Base-by-base conservation (phyloP, 495 filamentous ascomycete species). In the Parathielavia hyrcaniae region DNA sequence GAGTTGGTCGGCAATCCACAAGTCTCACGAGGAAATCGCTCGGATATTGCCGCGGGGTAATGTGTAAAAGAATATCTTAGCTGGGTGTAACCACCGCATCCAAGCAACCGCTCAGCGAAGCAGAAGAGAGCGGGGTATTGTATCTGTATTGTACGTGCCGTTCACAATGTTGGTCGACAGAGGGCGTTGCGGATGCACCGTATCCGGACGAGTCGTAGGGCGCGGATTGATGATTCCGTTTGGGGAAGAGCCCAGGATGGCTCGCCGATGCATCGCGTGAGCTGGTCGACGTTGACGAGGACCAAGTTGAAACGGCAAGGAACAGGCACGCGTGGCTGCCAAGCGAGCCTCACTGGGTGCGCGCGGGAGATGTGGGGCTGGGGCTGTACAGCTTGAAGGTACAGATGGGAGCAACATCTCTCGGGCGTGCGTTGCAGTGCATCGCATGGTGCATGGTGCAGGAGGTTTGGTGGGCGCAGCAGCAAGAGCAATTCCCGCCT, bases 401-500 rank as follows among this genome's bases (percentile, higher is more conserved):
- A 26, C 52, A 46, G 26, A 34, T 13, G 51, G 10, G 34, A 20
- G 52, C 10, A 20, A 30, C 9, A 16, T 5, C 30, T 36, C n/a
- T 40, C 43, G 26, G 26, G 26, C n/a, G n/a, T n/a, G 53, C 34
- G 53, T 56, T 43, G 46, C 34, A 47, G 53, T 50, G 54, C 45
- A 35, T 2, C 26, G 26, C 6, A 30, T 50, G 23, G 26, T 6
- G 26, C 6, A 30, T 50, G 23, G 13, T 49, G 36, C 34, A 43
- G 45, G 36, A 11, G 54, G 35, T 23, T 38, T 48, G 32, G 50
- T 44, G 44, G 55, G 55, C 55, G 55, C 55, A 57, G 55, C 55
- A 56, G 10, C 12, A 19, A 8, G 53, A 38, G 54, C 54, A 57
- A 50, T 57, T 58, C 55, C 55, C 55, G 55, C 55, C 39, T 51